Percentiles rank a stretch among this genome's conserved stretches.
Evolutionary conservation across 2,329 filamentous ascomycete genomes (phyloP).

Genomic region (Cladobotryum protrusum): DNA sequence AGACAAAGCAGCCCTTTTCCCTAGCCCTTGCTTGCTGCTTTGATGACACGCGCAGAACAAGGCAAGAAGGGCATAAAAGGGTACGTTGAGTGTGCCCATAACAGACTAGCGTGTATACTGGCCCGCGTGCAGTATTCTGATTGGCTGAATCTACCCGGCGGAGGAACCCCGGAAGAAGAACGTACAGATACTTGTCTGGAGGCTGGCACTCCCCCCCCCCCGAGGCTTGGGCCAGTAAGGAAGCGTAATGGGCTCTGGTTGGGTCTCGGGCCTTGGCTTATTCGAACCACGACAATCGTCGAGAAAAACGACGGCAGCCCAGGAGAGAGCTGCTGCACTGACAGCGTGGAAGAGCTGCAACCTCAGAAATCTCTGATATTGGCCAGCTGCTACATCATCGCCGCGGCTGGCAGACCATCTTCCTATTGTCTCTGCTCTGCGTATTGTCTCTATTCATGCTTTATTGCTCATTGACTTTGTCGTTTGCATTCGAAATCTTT

Average conservation of each 20-base stretch:
- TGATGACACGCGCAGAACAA: background rate
- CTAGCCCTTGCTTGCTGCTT: too few species aligned
- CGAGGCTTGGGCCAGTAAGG: conserved; percentile 3
- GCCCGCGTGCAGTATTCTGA: conserved; percentile 14
- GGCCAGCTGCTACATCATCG: conserved; percentile 15
- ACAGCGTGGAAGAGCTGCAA: conserved; percentile 11
- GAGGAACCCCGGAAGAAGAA: conserved; percentile 27
- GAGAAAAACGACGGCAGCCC: conserved; percentile 29
- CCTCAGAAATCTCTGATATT: conserved; percentile 18
- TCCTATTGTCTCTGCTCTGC: conserved; percentile 3
- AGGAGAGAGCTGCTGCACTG: conserved; percentile 22
- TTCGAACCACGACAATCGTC: conserved; percentile 34
- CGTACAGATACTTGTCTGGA: conserved; percentile 9
- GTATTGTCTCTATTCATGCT: conserved; percentile 10
- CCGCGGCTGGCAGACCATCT: conserved; percentile 9
- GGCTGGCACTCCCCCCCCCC: background rate
- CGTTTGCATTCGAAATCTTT: conserved; percentile 10
- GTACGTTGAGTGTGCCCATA: conserved; percentile 14
- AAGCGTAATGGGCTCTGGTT: conserved; percentile 9
- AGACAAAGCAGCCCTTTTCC: too few species aligned
- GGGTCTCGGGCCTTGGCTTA: conserved; percentile 24
- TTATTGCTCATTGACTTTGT: conserved; percentile 13
- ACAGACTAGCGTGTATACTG: conserved; percentile 15
- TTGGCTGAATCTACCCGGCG: conserved; percentile 19
- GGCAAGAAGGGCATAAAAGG: background rate